phyloP scores from a whole-genome alignment of 345 rosid species.

The Salix udensis region DNA sequence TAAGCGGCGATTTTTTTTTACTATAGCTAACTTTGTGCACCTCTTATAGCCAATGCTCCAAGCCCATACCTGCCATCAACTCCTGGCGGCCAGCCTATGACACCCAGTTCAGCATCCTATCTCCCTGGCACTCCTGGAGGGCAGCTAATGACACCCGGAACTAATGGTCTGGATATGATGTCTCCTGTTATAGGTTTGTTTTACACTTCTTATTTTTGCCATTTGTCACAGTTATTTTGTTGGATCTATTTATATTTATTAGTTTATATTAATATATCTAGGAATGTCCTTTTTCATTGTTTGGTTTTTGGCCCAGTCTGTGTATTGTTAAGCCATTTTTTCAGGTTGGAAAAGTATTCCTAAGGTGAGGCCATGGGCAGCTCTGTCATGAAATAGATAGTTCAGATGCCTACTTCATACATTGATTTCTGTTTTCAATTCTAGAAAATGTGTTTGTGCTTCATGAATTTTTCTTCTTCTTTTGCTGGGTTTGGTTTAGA shows the following conservation, averaged over 20 bases:
- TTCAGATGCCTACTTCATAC: background rate
- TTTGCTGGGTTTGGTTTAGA: background rate
- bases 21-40: conserved; percentile 7
- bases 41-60: conserved; percentile 76
- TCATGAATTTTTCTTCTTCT: background rate
- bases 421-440: background rate
- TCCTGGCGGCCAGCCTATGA: conserved; percentile 88
- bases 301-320: background rate
- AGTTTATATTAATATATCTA: background rate
- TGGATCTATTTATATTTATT: background rate
- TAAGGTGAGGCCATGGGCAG: too few relatives aligned
- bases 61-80: conserved; percentile 93
- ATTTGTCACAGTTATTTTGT: background rate
- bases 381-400: background rate
- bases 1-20: background rate
- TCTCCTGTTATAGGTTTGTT: conserved; percentile 78
- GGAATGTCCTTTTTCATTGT: background rate
- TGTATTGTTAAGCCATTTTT: background rate
- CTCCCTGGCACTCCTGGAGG: conserved; percentile 98
- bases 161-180: conserved; percentile 79
- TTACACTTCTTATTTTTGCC: background rate
- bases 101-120: conserved; percentile 73
- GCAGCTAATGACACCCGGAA: conserved; percentile 98
- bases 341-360: background rate
- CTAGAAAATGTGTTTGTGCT: background rate